Evolutionary conservation across 345 rosid genomes (phyloP).

Genomic region (Euphorbia pulcherrima): DNA sequence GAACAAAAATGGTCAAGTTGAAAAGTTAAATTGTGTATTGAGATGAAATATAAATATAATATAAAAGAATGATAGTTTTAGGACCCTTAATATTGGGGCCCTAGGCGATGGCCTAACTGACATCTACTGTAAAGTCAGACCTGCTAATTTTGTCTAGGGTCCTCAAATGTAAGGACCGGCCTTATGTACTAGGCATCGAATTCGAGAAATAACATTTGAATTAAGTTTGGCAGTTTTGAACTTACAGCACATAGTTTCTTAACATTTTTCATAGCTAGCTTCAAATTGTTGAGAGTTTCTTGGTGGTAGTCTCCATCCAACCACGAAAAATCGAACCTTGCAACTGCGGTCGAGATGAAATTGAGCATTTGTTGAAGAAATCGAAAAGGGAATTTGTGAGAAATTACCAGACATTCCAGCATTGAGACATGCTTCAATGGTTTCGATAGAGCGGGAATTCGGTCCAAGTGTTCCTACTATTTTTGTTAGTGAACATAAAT

Average conservation of each 20-base stretch:
- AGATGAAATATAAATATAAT: too few species aligned
- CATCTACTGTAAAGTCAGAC: too few species aligned
- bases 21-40: too few species aligned
- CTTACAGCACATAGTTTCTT: constrained; percentile 42
- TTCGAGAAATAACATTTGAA: not conserved
- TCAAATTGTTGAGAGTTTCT: constrained; percentile 39
- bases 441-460: constrained; percentile 29
- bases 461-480: constrained; percentile 42
- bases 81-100: too few species aligned
- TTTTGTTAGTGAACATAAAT: constrained; percentile 32
- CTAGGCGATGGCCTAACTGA: too few species aligned
- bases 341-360: constrained; percentile 18
- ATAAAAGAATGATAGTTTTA: too few species aligned
- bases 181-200: not conserved
- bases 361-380: not conserved
- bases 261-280: constrained; percentile 27
- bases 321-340: constrained; percentile 40
- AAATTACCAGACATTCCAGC: constrained; percentile 38
- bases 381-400: not conserved
- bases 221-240: too few species aligned
- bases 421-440: constrained; percentile 32
- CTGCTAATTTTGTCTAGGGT: too few species aligned
- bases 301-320: constrained; percentile 38
- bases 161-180: too few species aligned
- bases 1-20: too few species aligned